Evolutionary conservation across 257 asterid genomes (phyloP).

Genomic region (Verbena officinalis): DNA sequence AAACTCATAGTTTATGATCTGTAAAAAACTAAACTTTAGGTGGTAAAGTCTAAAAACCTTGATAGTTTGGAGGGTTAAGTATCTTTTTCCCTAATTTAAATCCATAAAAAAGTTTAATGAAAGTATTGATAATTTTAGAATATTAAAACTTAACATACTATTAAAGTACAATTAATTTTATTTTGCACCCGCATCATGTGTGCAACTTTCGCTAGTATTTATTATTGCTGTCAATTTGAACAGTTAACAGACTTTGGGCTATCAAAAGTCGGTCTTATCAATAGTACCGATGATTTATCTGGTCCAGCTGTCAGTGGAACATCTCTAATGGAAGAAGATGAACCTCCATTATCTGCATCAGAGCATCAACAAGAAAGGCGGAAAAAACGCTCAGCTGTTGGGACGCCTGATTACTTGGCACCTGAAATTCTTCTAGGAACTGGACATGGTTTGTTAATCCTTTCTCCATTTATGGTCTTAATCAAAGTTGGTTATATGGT

Average conservation of each 20-base stretch:
- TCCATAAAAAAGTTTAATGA: too few relatives aligned
- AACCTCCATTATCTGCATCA: slow-evolving; percentile 66
- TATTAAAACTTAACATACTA: too few relatives aligned
- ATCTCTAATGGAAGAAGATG: slow-evolving; percentile 92
- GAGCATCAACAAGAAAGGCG: slow-evolving; percentile 86
- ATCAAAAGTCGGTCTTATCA: slow-evolving; percentile 97
- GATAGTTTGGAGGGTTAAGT: too few relatives aligned
- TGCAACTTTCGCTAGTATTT: too few relatives aligned
- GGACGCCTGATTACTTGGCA: slow-evolving; percentile 99
- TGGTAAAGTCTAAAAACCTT: too few relatives aligned
- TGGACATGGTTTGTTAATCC: slow-evolving; percentile 81
- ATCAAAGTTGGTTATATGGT: slow-evolving; percentile 5
- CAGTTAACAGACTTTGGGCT: slow-evolving; percentile 99
- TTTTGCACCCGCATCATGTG: too few relatives aligned
- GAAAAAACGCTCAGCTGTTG: slow-evolving; percentile 96
- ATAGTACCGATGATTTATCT: slow-evolving; percentile 97
- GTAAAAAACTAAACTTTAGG: too few relatives aligned
- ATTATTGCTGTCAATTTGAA: slow-evolving; percentile 30
- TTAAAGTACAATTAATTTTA: too few relatives aligned
- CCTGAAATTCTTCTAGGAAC: slow-evolving; percentile 99
- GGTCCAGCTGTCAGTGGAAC: slow-evolving; percentile 96
- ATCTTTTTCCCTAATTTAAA: too few relatives aligned
- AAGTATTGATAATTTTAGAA: too few relatives aligned
- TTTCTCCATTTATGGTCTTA: slow-evolving; percentile 14
- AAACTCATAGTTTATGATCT: too few relatives aligned